Evolutionary conservation across 371 early-diverging fungal genomes (phyloP), one percentile per base, ranked within the genome.

Genomic region (Mucor ambiguus): DNA sequence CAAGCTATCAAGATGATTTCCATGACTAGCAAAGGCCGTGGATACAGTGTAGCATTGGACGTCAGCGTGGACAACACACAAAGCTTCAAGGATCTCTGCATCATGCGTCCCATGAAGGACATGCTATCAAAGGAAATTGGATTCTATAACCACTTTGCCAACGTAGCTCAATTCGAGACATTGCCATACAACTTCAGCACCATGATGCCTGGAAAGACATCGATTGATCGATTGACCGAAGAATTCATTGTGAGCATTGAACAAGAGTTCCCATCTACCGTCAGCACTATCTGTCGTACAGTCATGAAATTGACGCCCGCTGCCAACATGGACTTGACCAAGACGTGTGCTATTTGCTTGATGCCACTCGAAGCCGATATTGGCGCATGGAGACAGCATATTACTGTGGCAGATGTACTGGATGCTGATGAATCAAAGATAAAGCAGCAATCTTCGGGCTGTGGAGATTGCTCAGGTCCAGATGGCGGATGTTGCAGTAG

Each of bases 251-350:
- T 85, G 0, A 86, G 89, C 0, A 81, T 97, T 32, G 93, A 94
- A 64, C 78, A 82, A 12, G 95, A 91, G 60, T 97, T 94, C 65
- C 90, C 95, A 0, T 92, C 95, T 5, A 96, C 96, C 1, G 93
- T 91, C 11, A 87, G 90, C 44, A 96, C 96, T 0, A 90, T 97
- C 5, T 87, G 89, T 32, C 83, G 95, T 41, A 97, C 97, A 0
- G 92, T 90, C 24, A 84, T 85, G 28, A 96, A 95, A 68, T 72
- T 96, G 32, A 81, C 82, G 22, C 82, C 85, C 18, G 73, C 81
- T 3, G 78, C 71, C 9, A 75, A 76, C 28, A 72, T 79, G 58
- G 83, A 85, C 44, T 24, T 69, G 0, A 69, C 69, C 26, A 65
- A 64, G 60, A 73, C 74, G 14, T 90, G 89, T 70, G 82, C 86